A percentile compares a stretch with the other conserved stretches of the same genome.
These are phyloP conservation scores for Acacia confusa DNA, from an alignment of 306 rosid species.

Conservation along the genomic window DNA sequence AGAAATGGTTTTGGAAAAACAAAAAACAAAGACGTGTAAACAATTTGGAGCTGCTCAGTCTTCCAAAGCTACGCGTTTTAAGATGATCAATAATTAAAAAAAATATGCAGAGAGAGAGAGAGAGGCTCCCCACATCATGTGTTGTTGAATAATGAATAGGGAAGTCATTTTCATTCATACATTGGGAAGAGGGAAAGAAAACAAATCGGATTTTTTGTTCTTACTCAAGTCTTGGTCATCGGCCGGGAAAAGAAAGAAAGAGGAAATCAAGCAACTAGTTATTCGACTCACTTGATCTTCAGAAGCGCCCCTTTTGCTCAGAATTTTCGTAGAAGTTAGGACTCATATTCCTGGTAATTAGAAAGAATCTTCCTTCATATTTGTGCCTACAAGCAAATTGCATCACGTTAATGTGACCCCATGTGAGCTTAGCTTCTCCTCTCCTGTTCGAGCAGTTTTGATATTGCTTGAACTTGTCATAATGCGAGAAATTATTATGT, in stretches of 20 bases:
- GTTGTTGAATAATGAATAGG: neutral
- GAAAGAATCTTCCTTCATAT: neutral
- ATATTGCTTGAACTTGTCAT: neutral
- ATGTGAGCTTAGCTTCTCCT: neutral
- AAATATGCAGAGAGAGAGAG: neutral
- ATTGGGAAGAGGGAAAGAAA: neutral
- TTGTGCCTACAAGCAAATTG: neutral
- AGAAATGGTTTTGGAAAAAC: too few species aligned
- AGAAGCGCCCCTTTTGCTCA: neutral
- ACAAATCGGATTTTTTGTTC: neutral
- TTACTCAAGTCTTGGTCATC: neutral
- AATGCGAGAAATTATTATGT: neutral
- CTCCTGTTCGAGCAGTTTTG: neutral
- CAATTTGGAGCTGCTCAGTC: neutral
- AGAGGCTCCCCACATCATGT: neutral
- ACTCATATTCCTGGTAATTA: neutral
- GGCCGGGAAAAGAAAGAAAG: neutral
- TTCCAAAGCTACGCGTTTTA: constrained; percentile 6
- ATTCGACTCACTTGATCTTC: neutral
- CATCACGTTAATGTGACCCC: neutral
- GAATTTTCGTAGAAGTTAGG: constrained; percentile 28
- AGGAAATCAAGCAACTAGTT: neutral
- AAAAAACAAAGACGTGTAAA: constrained; percentile 12
- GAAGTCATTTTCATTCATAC: neutral
- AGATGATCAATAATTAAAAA: neutral